Percentiles rank a stretch among this genome's conserved stretches.
phyloP scores from a whole-genome alignment of 371 early-diverging fungal genomes.

The Mortierella sp. region DNA sequence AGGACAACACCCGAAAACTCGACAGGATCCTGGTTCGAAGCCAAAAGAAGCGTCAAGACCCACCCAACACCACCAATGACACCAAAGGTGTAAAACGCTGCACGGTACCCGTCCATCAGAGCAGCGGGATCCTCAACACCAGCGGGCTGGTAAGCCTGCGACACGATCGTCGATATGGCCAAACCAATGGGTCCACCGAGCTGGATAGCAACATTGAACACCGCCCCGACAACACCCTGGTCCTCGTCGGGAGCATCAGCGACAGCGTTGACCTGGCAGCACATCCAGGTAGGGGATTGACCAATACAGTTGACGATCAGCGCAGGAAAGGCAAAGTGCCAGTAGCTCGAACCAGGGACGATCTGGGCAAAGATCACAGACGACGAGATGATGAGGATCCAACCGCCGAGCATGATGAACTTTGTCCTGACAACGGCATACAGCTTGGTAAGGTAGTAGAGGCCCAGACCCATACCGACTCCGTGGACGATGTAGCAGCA shows the following conservation, averaged over 20 bases:
- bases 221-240: conserved; percentile 33
- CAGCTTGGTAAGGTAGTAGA: too few relatives aligned
- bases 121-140: background rate
- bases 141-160: conserved; percentile 11
- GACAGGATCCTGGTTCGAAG: conserved; percentile 23
- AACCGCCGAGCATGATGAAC: conserved; percentile 34
- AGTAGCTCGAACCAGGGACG: conserved; percentile 21
- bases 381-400: conserved; percentile 20
- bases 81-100: conserved; percentile 22
- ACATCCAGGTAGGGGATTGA: conserved; percentile 43
- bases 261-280: conserved; percentile 39
- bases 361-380: conserved; percentile 38
- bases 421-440: conserved; percentile 24
- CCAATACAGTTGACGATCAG: conserved; percentile 37
- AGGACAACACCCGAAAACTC: conserved; percentile 12
- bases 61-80: conserved; percentile 28
- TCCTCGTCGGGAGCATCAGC: conserved; percentile 43
- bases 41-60: conserved; percentile 10
- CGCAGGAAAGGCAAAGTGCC: conserved; percentile 40
- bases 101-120: conserved; percentile 25
- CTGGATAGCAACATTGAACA: conserved; percentile 27
- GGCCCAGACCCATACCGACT: too few relatives aligned
- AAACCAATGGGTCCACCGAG: conserved; percentile 25
- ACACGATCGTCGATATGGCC: conserved; percentile 31
- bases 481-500: conserved; percentile 17